Conservation (phyloP, 345 rosid species). For the Euphorbia lathyris region DNA sequence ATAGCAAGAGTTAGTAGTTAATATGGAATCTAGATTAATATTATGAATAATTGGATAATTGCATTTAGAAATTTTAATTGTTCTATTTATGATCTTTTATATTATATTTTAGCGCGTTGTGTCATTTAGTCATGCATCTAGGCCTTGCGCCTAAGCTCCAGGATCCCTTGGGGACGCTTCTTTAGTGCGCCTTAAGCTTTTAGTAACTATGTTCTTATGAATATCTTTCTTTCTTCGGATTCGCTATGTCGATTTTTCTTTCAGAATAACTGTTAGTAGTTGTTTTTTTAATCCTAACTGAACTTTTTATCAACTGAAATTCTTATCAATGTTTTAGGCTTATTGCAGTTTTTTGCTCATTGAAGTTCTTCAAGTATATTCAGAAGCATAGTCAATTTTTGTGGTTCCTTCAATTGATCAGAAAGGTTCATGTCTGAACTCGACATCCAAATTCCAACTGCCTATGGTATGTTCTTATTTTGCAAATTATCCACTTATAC, state of each 20-base stretch:
- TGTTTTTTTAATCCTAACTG: too few species aligned
- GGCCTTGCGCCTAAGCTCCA: neutral
- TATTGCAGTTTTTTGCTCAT: neutral
- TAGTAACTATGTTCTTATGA: neutral
- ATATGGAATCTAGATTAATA: too few species aligned
- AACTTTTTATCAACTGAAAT: neutral
- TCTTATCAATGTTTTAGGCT: neutral
- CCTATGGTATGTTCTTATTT: constrained; percentile 33
- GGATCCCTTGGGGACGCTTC: neutral
- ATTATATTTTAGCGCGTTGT: too few species aligned
- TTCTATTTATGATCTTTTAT: too few species aligned
- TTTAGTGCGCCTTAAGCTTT: neutral
- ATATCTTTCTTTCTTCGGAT: too few species aligned
- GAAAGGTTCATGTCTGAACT: constrained; percentile 48
- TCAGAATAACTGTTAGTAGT: too few species aligned
- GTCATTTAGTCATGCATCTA: too few species aligned
- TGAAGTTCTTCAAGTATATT: neutral
- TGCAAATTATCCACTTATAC: neutral
- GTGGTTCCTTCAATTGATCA: constrained; percentile 6
- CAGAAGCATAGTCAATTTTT: neutral
- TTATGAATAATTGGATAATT: too few species aligned
- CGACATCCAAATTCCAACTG: constrained; percentile 37
- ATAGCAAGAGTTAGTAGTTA: too few species aligned
- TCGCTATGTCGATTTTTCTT: too few species aligned
- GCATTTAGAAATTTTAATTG: too few species aligned